Evolutionary conservation across 2,329 filamentous ascomycete genomes (phyloP), one percentile per base, ranked within the genome.

Genomic region (Arthroderma sp.): DNA sequence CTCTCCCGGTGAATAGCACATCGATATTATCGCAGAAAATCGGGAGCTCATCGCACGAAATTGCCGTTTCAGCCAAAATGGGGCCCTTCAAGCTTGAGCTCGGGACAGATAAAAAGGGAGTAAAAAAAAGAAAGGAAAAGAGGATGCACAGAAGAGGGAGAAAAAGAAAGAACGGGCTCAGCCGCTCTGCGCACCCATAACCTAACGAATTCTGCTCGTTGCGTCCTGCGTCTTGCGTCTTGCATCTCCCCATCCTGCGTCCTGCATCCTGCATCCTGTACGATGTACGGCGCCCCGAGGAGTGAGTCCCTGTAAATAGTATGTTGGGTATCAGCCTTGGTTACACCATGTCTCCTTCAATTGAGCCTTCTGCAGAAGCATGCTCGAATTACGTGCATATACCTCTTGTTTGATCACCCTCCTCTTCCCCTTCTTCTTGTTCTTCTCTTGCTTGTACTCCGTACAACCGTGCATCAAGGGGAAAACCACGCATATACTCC

Each of bases 401-500:
- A 11, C 28, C 4, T 7, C 28, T 31, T 4, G 28, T 43, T 8
- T 21, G 39, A 43, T 43, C 39, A 19, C 39, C 44, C 19, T 28
- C 44, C 6, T 28, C 21, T 15, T 9, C 15, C 44, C 31, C 44
- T 28, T 28, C 43, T 47, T 8, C 13, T 17, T 49, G 21, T 9
- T n/a, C 31, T 28, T 5, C 17, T 31, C 4, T 43, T 3, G 39
- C 4, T 4, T 31, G 31, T 17, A 13, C 25, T 31, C 44, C 23
- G 44, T 49, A 49, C 44, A 49, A 49, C 44, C 43, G 23, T 47
- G 43, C 8, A 47, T 47, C n/a, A n/a, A n/a, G 19, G 43, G 44
- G 43, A 31, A 7, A 47, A 47, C 6, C 7, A 15, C 1, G 13
- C 19, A 47, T 13, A n/a, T n/a, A n/a, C n/a, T n/a, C n/a, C n/a